These are phyloP conservation scores for Xylariaceae sp. DNA, from an alignment of 2,329 filamentous ascomycete species.

Conservation along the genomic window DNA sequence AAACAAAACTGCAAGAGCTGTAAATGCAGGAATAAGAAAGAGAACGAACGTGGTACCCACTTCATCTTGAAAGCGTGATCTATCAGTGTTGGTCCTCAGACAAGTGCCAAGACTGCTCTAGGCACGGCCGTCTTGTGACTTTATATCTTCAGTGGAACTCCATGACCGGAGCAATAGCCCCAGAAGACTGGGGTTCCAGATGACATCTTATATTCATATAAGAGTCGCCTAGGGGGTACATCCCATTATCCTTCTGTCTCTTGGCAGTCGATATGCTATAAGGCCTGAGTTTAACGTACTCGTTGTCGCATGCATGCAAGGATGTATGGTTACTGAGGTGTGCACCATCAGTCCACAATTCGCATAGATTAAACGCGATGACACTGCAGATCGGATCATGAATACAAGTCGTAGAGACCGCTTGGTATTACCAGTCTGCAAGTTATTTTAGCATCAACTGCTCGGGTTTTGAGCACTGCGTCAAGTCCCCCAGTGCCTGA, in stretches of 20 bases:
- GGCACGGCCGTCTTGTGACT: background rate
- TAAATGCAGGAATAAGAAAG: conserved; percentile 20
- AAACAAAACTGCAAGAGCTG: conserved; percentile 22
- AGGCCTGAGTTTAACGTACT: conserved; percentile 2
- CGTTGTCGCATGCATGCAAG: conserved; percentile 19
- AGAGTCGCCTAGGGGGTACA: conserved; percentile 15
- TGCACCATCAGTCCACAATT: background rate
- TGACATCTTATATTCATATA: conserved; percentile 3
- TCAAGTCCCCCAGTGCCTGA: too few species aligned
- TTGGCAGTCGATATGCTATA: conserved; percentile 2
- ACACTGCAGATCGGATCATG: too few species aligned
- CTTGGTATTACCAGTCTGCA: background rate
- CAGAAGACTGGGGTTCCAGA: too few species aligned
- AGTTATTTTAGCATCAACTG: background rate
- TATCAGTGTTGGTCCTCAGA: conserved; percentile 11
- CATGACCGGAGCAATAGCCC: too few species aligned
- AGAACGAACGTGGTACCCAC: conserved; percentile 20
- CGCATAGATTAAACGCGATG: too few species aligned
- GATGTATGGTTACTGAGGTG: conserved; percentile 15
- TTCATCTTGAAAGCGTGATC: conserved; percentile 21
- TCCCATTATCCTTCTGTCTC: conserved; percentile 15
- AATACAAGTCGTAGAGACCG: too few species aligned
- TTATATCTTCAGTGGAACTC: conserved; percentile 3
- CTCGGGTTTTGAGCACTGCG: background rate
- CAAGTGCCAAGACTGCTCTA: background rate